Evolutionary conservation across 2,329 filamentous ascomycete genomes (phyloP).

Genomic region (Colletotrichum neosansevieriae): DNA sequence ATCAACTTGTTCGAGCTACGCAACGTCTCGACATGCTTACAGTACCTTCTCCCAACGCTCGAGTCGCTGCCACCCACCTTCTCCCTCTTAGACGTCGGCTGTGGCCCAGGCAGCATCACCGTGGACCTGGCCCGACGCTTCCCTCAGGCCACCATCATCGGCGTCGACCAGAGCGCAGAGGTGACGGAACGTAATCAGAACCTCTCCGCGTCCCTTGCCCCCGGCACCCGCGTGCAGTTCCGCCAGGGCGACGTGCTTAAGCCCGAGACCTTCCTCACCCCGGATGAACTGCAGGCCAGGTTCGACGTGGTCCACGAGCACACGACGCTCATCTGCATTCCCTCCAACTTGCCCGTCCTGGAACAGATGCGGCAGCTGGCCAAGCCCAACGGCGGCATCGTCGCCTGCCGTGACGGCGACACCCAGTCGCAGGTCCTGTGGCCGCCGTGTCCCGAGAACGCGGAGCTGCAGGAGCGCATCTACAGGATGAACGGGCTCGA

Average conservation of each 20-base stretch:
- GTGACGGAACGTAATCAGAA: slow-evolving; percentile 28
- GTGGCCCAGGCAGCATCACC: slow-evolving; percentile 58
- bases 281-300: slow-evolving; percentile 14
- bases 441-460: slow-evolving; percentile 34
- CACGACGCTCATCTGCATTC: slow-evolving; percentile 36
- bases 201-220: slow-evolving; percentile 2
- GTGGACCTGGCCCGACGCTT: slow-evolving; percentile 52
- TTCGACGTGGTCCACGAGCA: slow-evolving; percentile 36
- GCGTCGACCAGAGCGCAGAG: slow-evolving; percentile 44
- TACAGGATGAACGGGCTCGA: slow-evolving; percentile 32
- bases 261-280: slow-evolving; percentile 21
- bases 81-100: slow-evolving; percentile 56
- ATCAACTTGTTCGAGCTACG: slow-evolving; percentile 31
- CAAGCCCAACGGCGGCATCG: slow-evolving; percentile 26
- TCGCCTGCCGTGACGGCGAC: slow-evolving; percentile 33
- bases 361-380: slow-evolving; percentile 29
- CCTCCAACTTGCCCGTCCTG: slow-evolving; percentile 21
- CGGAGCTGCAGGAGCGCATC: slow-evolving; percentile 37
- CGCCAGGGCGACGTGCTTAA: slow-evolving; percentile 28
- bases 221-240: slow-evolving; percentile 15
- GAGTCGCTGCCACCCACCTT: slow-evolving; percentile 45
- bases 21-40: slow-evolving; percentile 29
- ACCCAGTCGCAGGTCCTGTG: slow-evolving; percentile 37
- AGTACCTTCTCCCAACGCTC: slow-evolving; percentile 50
- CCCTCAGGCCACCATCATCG: slow-evolving; percentile 53